Evolutionary conservation across 23 red algal species (phyloP).

Genomic region (Gracilaria caudata): DNA sequence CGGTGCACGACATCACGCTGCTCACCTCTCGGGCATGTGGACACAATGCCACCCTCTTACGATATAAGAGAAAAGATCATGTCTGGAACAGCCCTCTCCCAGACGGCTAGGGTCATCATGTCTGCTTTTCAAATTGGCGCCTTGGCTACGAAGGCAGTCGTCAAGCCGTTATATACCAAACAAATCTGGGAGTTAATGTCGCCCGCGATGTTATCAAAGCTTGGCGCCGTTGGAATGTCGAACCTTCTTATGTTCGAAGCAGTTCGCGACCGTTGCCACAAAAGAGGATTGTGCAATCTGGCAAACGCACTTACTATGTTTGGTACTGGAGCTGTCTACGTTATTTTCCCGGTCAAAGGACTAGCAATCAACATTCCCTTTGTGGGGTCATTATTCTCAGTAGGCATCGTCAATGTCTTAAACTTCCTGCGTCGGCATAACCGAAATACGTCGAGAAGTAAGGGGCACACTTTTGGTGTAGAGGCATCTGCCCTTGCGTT

Average conservation of each 20-base stretch:
- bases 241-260: conserved; percentile 2
- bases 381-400: conserved; percentile 3
- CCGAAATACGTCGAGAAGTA: background rate
- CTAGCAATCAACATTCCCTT: conserved; percentile 13
- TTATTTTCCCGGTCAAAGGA: conserved; percentile 15
- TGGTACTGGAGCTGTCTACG: conserved; percentile 20
- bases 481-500: background rate
- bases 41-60: background rate
- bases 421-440: background rate
- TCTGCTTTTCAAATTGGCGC: conserved; percentile 19
- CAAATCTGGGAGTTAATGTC: conserved; percentile 9
- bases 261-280: background rate
- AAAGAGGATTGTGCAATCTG: background rate
- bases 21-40: too few species aligned
- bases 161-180: conserved; percentile 10
- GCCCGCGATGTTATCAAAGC: conserved; percentile 1
- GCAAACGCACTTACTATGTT: conserved; percentile 29
- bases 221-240: conserved; percentile 3
- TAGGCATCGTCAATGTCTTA: background rate
- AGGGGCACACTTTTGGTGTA: background rate
- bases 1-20: too few species aligned
- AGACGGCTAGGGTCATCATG: conserved; percentile 19
- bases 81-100: background rate
- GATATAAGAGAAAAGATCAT: background rate
- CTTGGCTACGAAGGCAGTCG: background rate